A percentile compares a stretch with the other conserved stretches of the same genome.
phyloP scores from a whole-genome alignment of 331 rosid genomes.

The Rhamnella rubrinervis region DNA sequence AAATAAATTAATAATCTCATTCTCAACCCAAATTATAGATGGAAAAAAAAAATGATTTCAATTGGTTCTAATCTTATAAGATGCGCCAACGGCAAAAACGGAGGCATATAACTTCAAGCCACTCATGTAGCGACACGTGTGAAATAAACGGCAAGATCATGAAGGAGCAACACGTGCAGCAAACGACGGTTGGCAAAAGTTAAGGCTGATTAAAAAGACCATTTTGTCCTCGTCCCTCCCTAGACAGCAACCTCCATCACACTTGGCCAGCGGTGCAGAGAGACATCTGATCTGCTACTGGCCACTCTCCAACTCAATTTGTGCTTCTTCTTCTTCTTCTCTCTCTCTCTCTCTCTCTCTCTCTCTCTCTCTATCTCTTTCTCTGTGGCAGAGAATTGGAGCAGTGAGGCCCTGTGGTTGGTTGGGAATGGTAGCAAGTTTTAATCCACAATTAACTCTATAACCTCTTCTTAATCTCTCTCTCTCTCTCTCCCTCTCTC shows the following conservation, averaged over 20 bases:
- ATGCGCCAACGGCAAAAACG: too few relatives aligned
- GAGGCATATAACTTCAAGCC: neutral
- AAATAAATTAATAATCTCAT: too few relatives aligned
- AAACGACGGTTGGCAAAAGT: neutral
- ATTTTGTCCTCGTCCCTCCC: slow-evolving; percentile 19
- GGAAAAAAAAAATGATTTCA: too few relatives aligned
- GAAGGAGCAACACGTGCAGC: neutral
- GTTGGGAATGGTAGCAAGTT: slow-evolving; percentile 46
- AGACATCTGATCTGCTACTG: slow-evolving; percentile 5
- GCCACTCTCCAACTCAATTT: too few relatives aligned
- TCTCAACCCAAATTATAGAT: too few relatives aligned
- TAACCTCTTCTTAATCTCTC: slow-evolving; percentile 8
- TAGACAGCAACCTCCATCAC: slow-evolving; percentile 39
- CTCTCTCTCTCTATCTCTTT: slow-evolving; percentile 9
- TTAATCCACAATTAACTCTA: slow-evolving; percentile 26
- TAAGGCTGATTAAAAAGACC: slow-evolving; percentile 16
- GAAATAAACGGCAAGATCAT: neutral
- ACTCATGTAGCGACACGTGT: neutral
- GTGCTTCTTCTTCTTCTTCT: neutral
- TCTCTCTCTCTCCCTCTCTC: slow-evolving; percentile 5
- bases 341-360: slow-evolving; percentile 8
- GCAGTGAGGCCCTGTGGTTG: neutral
- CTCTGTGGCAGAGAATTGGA: slow-evolving; percentile 4
- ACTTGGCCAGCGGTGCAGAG: slow-evolving; percentile 32
- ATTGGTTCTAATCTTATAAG: too few relatives aligned